Percentiles rank a stretch among this genome's conserved stretches.
Evolutionary conservation across 352 stramenopile genomes (phyloP).

Genomic region (Elongisporangium prolatum): DNA sequence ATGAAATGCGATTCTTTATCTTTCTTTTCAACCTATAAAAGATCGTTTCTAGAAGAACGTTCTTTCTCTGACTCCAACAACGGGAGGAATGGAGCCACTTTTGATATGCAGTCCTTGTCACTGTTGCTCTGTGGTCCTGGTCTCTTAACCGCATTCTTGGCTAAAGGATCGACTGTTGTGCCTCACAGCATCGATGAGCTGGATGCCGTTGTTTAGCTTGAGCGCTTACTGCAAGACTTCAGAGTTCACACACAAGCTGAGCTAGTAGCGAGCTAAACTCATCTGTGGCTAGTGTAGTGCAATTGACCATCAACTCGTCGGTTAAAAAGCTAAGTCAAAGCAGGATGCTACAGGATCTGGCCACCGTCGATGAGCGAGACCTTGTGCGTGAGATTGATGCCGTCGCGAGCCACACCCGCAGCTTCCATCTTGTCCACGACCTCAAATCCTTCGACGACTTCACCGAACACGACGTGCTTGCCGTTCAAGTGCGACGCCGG

Average conservation of each 20-base stretch:
- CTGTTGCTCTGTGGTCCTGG: too few species aligned
- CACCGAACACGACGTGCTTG: constrained; percentile 83
- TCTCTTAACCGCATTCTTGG: too few species aligned
- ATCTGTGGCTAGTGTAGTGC: too few species aligned
- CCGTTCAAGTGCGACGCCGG: constrained; percentile 71
- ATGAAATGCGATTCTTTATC: constrained; percentile 7
- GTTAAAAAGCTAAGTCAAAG: background rate
- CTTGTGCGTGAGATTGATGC: constrained; percentile 65
- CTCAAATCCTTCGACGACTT: constrained; percentile 78
- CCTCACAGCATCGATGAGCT: too few species aligned
- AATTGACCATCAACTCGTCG: background rate
- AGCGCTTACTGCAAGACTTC: too few species aligned
- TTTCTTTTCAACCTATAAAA: constrained; percentile 19
- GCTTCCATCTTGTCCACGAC: constrained; percentile 83
- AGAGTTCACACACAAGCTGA: too few species aligned
- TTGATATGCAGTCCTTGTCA: too few species aligned
- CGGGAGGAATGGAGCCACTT: too few species aligned
- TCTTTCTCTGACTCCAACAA: too few species aligned
- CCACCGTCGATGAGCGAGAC: constrained; percentile 68
- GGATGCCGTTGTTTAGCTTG: too few species aligned
- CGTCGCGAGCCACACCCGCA: constrained; percentile 54
- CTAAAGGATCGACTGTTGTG: too few species aligned
- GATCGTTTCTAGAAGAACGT: background rate
- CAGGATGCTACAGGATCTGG: constrained; percentile 37
- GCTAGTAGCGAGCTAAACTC: too few species aligned